Conservation (phyloP, 371 early-diverging fungal genomes). For the Apophysomyces elegans region DNA sequence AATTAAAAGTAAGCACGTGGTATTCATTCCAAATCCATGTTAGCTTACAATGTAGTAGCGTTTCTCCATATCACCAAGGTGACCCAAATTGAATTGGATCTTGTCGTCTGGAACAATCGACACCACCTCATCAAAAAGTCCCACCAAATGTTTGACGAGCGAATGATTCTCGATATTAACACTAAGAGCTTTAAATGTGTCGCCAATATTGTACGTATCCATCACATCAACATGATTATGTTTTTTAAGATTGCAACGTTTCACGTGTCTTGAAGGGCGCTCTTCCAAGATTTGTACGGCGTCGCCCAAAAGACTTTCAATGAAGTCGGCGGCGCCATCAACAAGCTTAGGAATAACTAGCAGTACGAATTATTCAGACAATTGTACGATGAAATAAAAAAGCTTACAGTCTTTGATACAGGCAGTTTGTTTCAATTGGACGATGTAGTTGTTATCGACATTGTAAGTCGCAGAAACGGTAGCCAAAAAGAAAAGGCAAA, state of each 20-base stretch:
- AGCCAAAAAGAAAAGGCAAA: neutral
- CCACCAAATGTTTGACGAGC: conserved; percentile 20
- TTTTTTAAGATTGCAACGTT: conserved; percentile 16
- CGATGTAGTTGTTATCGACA: conserved; percentile 39
- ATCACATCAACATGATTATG: conserved; percentile 31
- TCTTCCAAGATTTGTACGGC: conserved; percentile 14
- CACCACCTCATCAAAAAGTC: conserved; percentile 29
- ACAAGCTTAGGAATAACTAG: conserved; percentile 23
- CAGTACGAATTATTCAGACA: neutral
- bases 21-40: neutral
- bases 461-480: conserved; percentile 1
- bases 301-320: conserved; percentile 19
- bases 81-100: conserved; percentile 40
- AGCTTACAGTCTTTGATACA: conserved; percentile 38
- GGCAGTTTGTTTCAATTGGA: conserved; percentile 30
- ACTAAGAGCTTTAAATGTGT: conserved; percentile 37
- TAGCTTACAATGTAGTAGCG: conserved; percentile 30
- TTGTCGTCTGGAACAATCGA: conserved; percentile 44
- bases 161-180: conserved; percentile 32
- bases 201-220: conserved; percentile 36
- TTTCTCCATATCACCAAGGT: conserved; percentile 19
- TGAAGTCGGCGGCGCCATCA: conserved; percentile 28
- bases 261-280: conserved; percentile 12
- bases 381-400: neutral
- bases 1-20: conserved; percentile 9